Base-by-base conservation (phyloP, 1,284 basidiomycete genomes). In the Cystobasidiaceae sp. region DNA sequence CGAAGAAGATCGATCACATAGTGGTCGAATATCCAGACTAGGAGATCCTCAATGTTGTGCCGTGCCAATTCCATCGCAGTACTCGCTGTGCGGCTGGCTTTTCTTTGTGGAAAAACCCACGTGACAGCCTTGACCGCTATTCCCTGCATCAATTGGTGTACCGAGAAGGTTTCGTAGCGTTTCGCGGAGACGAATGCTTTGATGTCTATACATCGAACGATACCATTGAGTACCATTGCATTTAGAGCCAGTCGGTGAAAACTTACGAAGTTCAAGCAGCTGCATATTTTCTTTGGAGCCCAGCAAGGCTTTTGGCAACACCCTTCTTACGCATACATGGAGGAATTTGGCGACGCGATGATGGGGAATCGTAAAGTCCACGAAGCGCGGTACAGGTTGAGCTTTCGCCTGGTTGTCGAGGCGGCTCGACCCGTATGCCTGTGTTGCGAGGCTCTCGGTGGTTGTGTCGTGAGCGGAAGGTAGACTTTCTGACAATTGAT, bases 11-110 rank as follows among this genome's bases (percentile, higher is more conserved):
- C 85, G 2, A 90, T 78, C 5, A 98, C 74, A 73, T 93, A 89
- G 0, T 84, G 86, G 71, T 93, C 89, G 68, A 97, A 91, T 67
- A 93, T 86, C 93, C 93, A 99, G 74, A 86, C 89, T 6, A 97
- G 67, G 71, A 94, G 89, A 62, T 94, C 90, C 72, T 89, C 84
- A 0, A 92, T 75, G n/a, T n/a, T 77, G 72, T 89, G 83, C 17
- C 83, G 80, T 8, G 89, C 82, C 74, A 89, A 91, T 27, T 83
- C 71, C 0, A 83, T 78, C 71, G 96, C 93, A 0, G 84, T 83
- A 0, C 84, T 82, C 2, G 85, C 79, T 0, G 85, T 64, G 0
- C 78, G 69, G 50, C 30, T 59, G 61, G 33, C 9, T n/a, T 9
- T 59, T 74, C 17, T 65, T 68, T 74, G 72, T 2, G 71, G 48